Evolutionary conservation across 495 filamentous ascomycete genomes (phyloP).

Genomic region (Choiromyces venosus): DNA sequence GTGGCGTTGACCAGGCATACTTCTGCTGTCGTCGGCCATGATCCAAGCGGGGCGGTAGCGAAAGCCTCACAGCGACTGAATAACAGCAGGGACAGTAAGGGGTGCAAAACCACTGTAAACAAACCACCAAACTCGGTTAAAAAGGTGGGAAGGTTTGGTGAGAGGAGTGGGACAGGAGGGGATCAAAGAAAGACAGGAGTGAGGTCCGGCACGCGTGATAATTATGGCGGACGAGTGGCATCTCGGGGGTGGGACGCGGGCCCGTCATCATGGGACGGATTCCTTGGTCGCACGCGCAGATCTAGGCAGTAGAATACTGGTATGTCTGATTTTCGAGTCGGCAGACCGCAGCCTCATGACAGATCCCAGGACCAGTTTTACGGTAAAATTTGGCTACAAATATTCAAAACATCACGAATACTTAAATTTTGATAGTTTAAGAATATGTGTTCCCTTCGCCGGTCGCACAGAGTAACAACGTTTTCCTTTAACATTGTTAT

Average conservation of each 20-base stretch:
- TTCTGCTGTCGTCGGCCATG: not conserved
- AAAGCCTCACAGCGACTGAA: not conserved
- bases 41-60: not conserved
- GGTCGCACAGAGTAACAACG: not conserved
- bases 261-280: constrained; percentile 20
- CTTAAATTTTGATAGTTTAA: not conserved
- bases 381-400: not conserved
- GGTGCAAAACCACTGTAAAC: not conserved
- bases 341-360: not conserved
- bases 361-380: not conserved
- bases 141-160: not conserved
- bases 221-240: constrained; percentile 18
- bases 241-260: constrained; percentile 24
- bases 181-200: constrained; percentile 17
- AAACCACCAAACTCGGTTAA: not conserved
- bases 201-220: constrained; percentile 28
- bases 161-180: constrained; percentile 22
- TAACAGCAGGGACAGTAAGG: not conserved
- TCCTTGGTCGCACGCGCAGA: not conserved
- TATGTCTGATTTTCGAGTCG: not conserved
- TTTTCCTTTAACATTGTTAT: not conserved
- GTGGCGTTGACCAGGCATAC: constrained; percentile 6
- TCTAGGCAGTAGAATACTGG: not conserved
- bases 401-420: not conserved
- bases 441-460: not conserved